Evolutionary conservation across 2,329 filamentous ascomycete species (phyloP), one percentile per base, ranked within the genome.

Genomic region (Lizonia empirigonia): DNA sequence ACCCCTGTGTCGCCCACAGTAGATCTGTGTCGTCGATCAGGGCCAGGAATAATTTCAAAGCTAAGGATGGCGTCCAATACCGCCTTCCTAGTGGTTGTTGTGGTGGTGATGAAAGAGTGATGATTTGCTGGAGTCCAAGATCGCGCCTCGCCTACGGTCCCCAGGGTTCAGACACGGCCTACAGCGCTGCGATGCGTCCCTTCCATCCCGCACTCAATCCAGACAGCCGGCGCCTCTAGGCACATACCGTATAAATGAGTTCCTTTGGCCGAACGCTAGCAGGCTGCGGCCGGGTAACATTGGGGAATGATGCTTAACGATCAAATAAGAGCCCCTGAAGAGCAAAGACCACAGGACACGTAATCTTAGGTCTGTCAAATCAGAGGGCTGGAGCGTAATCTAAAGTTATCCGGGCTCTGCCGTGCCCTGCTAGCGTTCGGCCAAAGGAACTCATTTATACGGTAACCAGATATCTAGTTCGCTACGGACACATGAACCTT

Each of bases 1-100:
- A 27, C 22, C 42, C 49, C 42, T 52, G 42, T 24, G 13, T 47
- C 22, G 33, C 38, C 42, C n/a, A n/a, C n/a, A n/a, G n/a, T 26
- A 38, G 30, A 19, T 22, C 32, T 27, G 33, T 38, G 27, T 22
- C 18, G 42, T 33, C 27, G 38, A 47, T 39, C 42, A 44, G 37
- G 37, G 23, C 26, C 42, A 51, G 16, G 24, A 37, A 41, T 37
- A 34, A 38, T 13, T 5, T 16, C 32, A n/a, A n/a, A 36, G 36
- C 26, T 20, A 36, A 51, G 22, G 4, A 15, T 36, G 37, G 18
- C 33, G 27, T 42, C 26, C 32, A 37, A 38, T 39, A 38, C 10
- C 12, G 38, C 32, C 42, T 38, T 47, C 12, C 26, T 33, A 8
- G 7, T 20, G 10, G 9, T 46, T 12, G 15, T 35, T 18, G 32